These are phyloP conservation scores for Ganoderma meredithae DNA, from an alignment of 1,284 basidiomycete genomes.

Conservation along the genomic window DNA sequence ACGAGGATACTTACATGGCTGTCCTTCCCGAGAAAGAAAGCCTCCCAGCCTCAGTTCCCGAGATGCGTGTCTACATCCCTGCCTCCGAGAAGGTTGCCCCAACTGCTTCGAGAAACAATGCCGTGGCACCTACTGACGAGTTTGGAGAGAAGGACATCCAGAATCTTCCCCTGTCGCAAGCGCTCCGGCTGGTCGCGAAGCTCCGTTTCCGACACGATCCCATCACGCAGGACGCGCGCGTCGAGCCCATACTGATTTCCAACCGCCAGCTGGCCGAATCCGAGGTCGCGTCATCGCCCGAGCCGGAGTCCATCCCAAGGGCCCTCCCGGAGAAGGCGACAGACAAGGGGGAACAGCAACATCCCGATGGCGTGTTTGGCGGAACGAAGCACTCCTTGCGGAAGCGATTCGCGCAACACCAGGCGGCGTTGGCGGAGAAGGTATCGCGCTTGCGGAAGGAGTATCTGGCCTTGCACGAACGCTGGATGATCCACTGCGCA, in stretches of 20 bases:
- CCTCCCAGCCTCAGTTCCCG: background rate
- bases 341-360: constrained; percentile 44
- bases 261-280: constrained; percentile 58
- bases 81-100: constrained; percentile 3
- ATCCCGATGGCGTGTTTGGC: constrained; percentile 47
- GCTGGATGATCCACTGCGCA: constrained; percentile 77
- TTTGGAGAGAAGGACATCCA: constrained; percentile 13
- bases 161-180: constrained; percentile 55
- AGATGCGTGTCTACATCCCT: background rate
- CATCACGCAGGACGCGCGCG: constrained; percentile 66
- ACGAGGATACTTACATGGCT: background rate
- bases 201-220: constrained; percentile 63
- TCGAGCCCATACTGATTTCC: constrained; percentile 65
- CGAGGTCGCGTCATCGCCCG: constrained; percentile 18
- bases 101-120: background rate
- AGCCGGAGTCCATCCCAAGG: constrained; percentile 40
- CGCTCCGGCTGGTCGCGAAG: constrained; percentile 66
- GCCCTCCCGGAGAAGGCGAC: constrained; percentile 55
- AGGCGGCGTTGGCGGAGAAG: constrained; percentile 62
- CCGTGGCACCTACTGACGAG: constrained; percentile 10
- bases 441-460: constrained; percentile 64
- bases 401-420: constrained; percentile 60
- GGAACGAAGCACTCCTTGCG: constrained; percentile 56
- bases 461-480: constrained; percentile 72
- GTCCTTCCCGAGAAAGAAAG: background rate